phyloP scores from a whole-genome alignment of 2,329 filamentous ascomycete genomes.

The Colletotrichum shisoi region DNA sequence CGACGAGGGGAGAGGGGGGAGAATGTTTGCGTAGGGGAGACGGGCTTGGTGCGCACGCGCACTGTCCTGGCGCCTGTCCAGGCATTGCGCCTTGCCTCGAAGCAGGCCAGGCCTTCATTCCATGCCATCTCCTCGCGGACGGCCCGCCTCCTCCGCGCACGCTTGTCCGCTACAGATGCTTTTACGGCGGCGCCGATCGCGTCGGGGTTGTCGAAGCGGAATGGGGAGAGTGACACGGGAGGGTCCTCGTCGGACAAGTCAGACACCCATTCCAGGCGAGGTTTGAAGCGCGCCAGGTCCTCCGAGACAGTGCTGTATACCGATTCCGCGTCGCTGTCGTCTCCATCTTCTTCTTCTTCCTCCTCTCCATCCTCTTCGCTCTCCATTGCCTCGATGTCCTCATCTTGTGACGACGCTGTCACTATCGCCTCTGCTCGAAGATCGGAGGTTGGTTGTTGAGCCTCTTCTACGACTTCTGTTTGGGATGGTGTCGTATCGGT shows the following conservation, averaged over 20 bases:
- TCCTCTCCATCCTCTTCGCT: slow-evolving; percentile 49
- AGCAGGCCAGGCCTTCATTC: slow-evolving; percentile 85
- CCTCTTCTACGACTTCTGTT: slow-evolving; percentile 4
- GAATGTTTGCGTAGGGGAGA: slow-evolving; percentile 50
- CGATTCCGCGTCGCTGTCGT: slow-evolving; percentile 57
- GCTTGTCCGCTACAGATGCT: slow-evolving; percentile 57
- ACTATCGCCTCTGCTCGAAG: slow-evolving; percentile 17
- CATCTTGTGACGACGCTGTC: slow-evolving; percentile 16
- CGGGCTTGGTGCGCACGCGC: slow-evolving; percentile 60
- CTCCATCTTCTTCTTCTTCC: slow-evolving; percentile 50
- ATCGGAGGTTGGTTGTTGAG: slow-evolving; percentile 21
- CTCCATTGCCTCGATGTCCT: slow-evolving; percentile 27
- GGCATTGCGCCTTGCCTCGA: slow-evolving; percentile 76
- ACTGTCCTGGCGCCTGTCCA: slow-evolving; percentile 82
- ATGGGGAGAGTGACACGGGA: slow-evolving; percentile 53
- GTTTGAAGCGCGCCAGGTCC: slow-evolving; percentile 59
- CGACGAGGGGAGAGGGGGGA: slow-evolving; percentile 59
- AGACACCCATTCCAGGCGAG: slow-evolving; percentile 65
- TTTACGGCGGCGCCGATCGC: slow-evolving; percentile 55
- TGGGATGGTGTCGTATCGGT: slow-evolving; percentile 18
- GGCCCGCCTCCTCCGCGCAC: slow-evolving; percentile 64
- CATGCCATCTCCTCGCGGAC: slow-evolving; percentile 72
- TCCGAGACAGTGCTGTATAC: slow-evolving; percentile 67
- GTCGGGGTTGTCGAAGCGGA: slow-evolving; percentile 61
- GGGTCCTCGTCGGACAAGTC: slow-evolving; percentile 62